Evolutionary conservation across 495 filamentous ascomycete species (phyloP).

Genomic region (Eremomyces bilateralis): DNA sequence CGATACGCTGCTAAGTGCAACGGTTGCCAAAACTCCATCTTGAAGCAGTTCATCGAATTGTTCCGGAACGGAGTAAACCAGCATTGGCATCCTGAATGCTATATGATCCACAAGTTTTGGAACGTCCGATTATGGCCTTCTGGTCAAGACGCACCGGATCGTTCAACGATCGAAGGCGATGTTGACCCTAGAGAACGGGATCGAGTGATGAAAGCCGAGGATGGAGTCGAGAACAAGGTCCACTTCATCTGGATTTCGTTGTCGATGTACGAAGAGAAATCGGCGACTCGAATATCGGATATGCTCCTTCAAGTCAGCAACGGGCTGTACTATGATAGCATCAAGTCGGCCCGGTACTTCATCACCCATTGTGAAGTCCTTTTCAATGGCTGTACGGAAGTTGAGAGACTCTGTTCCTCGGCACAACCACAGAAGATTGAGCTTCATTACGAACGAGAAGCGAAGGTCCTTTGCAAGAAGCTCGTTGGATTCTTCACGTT

Average conservation of each 20-base stretch:
- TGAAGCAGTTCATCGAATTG: constrained; percentile 99
- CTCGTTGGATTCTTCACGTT: constrained; percentile 95
- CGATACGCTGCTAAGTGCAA: constrained; percentile 91
- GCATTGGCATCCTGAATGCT: constrained; percentile 99
- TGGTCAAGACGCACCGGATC: constrained; percentile 15
- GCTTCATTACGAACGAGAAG: constrained; percentile 77
- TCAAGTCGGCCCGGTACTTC: constrained; percentile 89
- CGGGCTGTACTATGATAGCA: constrained; percentile 84
- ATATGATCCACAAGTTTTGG: constrained; percentile 99
- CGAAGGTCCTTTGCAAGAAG: constrained; percentile 97
- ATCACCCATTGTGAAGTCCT: constrained; percentile 90
- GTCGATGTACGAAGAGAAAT: constrained; percentile 92
- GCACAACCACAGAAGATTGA: constrained; percentile 70
- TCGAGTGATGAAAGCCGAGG: constrained; percentile 61
- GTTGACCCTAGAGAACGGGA: constrained; percentile 56
- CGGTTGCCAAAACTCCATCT: constrained; percentile 90
- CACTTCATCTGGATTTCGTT: constrained; percentile 96
- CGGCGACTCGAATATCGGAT: constrained; percentile 93
- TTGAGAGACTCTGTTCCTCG: constrained; percentile 48
- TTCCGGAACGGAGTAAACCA: constrained; percentile 94
- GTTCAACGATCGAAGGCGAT: constrained; percentile 29
- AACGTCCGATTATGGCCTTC: constrained; percentile 69
- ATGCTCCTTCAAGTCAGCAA: constrained; percentile 99
- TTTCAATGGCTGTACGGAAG: constrained; percentile 68
- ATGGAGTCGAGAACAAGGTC: constrained; percentile 92